Conservation (phyloP, 768 basidiomycete genomes). For the Leccinum rimulosum region DNA sequence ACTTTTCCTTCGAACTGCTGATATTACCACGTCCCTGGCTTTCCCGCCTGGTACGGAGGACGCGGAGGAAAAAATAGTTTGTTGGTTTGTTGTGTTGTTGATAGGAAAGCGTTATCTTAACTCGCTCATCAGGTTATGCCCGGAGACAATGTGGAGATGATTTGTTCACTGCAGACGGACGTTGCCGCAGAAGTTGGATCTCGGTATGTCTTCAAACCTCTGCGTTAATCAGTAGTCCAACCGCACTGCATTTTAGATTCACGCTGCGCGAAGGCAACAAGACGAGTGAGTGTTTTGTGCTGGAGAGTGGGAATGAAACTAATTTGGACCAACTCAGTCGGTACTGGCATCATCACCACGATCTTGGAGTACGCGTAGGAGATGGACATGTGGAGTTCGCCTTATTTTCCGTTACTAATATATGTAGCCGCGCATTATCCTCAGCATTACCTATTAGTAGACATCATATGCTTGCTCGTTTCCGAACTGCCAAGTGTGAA, state of each 20-base stretch:
- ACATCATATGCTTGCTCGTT: not conserved
- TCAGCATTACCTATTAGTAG: slow-evolving; percentile 21
- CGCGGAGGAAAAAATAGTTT: slow-evolving; percentile 72
- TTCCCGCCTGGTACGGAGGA: slow-evolving; percentile 86
- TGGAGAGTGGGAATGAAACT: slow-evolving; percentile 3
- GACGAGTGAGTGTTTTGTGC: slow-evolving; percentile 57
- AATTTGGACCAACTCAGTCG: slow-evolving; percentile 50
- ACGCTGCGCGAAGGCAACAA: slow-evolving; percentile 94
- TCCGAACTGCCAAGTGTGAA: not conserved
- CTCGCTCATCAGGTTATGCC: slow-evolving; percentile 74
- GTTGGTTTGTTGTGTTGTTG: slow-evolving; percentile 40
- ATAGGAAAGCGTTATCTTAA: not conserved
- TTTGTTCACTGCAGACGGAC: slow-evolving; percentile 78
- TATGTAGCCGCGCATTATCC: slow-evolving; percentile 14
- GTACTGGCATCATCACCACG: slow-evolving; percentile 92
- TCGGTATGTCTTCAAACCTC: slow-evolving; percentile 41
- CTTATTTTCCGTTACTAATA: slow-evolving; percentile 19
- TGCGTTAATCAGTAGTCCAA: not conserved
- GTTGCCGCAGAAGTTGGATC: slow-evolving; percentile 88
- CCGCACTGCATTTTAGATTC: slow-evolving; percentile 43
- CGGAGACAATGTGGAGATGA: slow-evolving; percentile 95
- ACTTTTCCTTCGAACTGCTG: slow-evolving; percentile 93
- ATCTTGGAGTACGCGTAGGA: slow-evolving; percentile 49
- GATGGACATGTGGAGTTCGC: slow-evolving; percentile 6
- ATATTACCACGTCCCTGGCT: slow-evolving; percentile 79